A percentile compares a stretch with the other conserved stretches of the same genome.
Evolutionary conservation across 345 rosid genomes (phyloP).

Genomic region (Eucalyptus curtisii): DNA sequence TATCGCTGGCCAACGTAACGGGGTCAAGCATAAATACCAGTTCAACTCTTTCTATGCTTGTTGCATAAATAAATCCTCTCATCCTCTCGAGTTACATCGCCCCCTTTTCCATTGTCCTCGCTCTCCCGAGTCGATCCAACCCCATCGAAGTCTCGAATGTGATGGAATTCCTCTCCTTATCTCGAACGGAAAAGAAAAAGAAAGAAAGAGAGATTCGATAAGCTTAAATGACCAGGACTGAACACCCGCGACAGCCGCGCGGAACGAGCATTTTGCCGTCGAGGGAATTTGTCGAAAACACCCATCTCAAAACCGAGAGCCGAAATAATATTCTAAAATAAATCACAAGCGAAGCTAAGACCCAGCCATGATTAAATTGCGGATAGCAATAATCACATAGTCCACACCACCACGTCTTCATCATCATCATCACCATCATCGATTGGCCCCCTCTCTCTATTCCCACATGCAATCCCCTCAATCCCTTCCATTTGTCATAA

Average conservation of each 20-base stretch:
- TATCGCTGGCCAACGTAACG: not conserved
- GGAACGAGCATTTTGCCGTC: not conserved
- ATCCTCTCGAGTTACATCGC: not conserved
- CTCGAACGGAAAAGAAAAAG: not conserved
- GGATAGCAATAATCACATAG: not conserved
- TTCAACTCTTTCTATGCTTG: not conserved
- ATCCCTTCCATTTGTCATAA: not conserved
- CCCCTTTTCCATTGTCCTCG: not conserved
- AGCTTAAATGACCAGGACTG: not conserved
- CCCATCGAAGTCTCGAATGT: not conserved
- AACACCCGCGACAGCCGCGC: not conserved
- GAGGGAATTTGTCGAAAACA: not conserved
- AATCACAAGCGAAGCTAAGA: not conserved
- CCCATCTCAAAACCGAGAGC: not conserved
- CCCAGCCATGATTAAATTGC: not conserved
- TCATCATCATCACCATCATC: not conserved
- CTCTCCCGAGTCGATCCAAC: not conserved
- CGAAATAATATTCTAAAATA: not conserved
- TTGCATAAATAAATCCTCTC: not conserved
- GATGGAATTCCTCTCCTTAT: not conserved
- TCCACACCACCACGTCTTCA: not conserved
- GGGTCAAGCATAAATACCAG: not conserved
- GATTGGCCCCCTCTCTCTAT: slow-evolving; percentile 6
- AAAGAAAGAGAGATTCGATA: not conserved
- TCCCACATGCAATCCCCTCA: not conserved